These are phyloP conservation scores for Pezicula rhizophila DNA, from an alignment of 2,329 filamentous ascomycete species.

Conservation along the genomic window DNA sequence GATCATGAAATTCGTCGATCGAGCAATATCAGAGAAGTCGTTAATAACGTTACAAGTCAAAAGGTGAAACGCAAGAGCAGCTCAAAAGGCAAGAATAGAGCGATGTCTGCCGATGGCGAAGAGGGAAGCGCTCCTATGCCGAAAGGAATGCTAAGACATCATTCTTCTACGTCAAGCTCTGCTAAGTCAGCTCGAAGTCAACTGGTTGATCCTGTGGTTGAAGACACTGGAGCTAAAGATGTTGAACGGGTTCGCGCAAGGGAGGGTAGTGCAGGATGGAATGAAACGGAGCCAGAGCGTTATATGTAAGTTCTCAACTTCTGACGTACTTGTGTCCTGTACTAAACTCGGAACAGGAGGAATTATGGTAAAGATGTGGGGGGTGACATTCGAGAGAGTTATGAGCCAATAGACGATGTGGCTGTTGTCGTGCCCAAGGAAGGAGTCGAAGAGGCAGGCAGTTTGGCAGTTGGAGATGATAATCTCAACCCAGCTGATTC, in stretches of 20 bases:
- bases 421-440: conserved; percentile 37
- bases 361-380: conserved; percentile 40
- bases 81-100: conserved; percentile 24
- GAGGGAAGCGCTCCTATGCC: conserved; percentile 26
- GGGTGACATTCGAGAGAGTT: conserved; percentile 48
- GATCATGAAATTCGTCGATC: conserved; percentile 26
- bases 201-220: conserved; percentile 61
- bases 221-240: conserved; percentile 56
- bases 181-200: conserved; percentile 53
- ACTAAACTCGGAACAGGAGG: conserved; percentile 27
- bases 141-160: conserved; percentile 34
- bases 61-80: conserved; percentile 26
- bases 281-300: conserved; percentile 46
- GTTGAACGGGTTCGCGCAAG: conserved; percentile 54
- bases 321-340: background rate
- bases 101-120: conserved; percentile 15
- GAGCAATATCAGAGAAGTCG: conserved; percentile 32
- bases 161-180: conserved; percentile 42
- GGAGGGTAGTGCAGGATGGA: conserved; percentile 56
- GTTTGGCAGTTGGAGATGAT: conserved; percentile 22
- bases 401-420: conserved; percentile 40
- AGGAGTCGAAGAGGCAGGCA: conserved; percentile 27
- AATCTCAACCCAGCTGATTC: conserved; percentile 27
- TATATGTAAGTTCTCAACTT: conserved; percentile 40
- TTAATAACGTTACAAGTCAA: conserved; percentile 26